phyloP scores from a whole-genome alignment of 805 yeast species.

The Dipodascopsis uninucleata region DNA sequence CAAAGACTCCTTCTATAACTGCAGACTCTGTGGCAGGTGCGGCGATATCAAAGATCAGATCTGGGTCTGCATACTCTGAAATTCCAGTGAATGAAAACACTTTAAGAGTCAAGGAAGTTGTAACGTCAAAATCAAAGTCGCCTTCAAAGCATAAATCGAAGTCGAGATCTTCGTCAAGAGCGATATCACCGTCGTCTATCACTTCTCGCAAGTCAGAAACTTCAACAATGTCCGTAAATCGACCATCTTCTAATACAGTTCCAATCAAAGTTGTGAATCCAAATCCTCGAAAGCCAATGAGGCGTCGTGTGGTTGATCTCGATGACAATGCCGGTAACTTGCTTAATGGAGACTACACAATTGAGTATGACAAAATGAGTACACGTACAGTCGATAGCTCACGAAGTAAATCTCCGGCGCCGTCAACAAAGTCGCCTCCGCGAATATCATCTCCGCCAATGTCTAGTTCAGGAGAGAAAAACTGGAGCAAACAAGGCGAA shows the following conservation, averaged over 20 bases:
- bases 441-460: conserved; percentile 8
- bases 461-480: conserved; percentile 11
- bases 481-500: conserved; percentile 33
- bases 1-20: no score
- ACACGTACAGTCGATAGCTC: conserved; percentile 11
- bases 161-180: neutral
- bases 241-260: neutral
- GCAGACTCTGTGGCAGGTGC: no score
- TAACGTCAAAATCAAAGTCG: neutral
- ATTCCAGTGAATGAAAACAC: no score
- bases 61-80: no score
- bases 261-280: conserved; percentile 13
- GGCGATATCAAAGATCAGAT: no score
- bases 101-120: no score
- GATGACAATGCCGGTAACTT: conserved; percentile 6
- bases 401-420: conserved; percentile 12
- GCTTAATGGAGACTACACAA: conserved; percentile 2
- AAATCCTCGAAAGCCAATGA: conserved; percentile 5
- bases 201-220: neutral
- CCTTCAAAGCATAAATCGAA: neutral
- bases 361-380: conserved; percentile 18
- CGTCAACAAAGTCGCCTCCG: conserved; percentile 8
- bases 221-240: neutral
- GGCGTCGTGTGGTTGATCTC: conserved; percentile 21
- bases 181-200: no score